Evolutionary conservation across 306 rosid genomes (phyloP).

Genomic region (Crotalaria pallida): DNA sequence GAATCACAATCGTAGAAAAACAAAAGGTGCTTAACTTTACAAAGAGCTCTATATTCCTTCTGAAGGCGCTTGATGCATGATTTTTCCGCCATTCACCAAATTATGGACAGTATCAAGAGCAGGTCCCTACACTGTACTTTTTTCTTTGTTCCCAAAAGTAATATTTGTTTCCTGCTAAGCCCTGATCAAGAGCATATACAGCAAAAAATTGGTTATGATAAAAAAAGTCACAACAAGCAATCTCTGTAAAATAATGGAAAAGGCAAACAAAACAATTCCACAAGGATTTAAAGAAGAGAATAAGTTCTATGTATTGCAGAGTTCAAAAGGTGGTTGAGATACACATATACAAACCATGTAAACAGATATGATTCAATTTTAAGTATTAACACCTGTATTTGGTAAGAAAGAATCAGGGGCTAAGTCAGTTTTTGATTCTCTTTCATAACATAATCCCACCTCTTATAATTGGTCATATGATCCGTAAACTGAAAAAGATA

Average conservation of each 20-base stretch:
- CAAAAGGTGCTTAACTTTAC: slow-evolving; percentile 58
- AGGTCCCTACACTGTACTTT: slow-evolving; percentile 15
- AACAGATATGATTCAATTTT: neutral
- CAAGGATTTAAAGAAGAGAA: neutral
- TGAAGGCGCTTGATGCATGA: slow-evolving; percentile 92
- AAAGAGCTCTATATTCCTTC: slow-evolving; percentile 97
- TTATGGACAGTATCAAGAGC: slow-evolving; percentile 19
- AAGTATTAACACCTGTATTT: neutral
- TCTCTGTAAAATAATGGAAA: neutral
- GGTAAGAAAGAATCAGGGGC: neutral
- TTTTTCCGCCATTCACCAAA: slow-evolving; percentile 79
- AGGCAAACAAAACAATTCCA: neutral
- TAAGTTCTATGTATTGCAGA: neutral
- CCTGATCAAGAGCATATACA: slow-evolving; percentile 14
- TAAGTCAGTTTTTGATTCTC: neutral
- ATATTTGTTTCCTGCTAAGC: slow-evolving; percentile 27
- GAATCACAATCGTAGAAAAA: neutral
- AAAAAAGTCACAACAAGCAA: neutral
- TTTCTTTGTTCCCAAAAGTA: slow-evolving; percentile 4
- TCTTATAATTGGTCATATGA: neutral
- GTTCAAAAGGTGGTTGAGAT: neutral
- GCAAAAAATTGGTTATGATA: slow-evolving; percentile 10
- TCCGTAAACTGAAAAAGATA: neutral
- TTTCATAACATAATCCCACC: neutral
- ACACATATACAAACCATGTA: neutral